These are phyloP conservation scores for Annulohypoxylon truncatum DNA, from an alignment of 2,329 filamentous ascomycete genomes.

Conservation along the genomic window DNA sequence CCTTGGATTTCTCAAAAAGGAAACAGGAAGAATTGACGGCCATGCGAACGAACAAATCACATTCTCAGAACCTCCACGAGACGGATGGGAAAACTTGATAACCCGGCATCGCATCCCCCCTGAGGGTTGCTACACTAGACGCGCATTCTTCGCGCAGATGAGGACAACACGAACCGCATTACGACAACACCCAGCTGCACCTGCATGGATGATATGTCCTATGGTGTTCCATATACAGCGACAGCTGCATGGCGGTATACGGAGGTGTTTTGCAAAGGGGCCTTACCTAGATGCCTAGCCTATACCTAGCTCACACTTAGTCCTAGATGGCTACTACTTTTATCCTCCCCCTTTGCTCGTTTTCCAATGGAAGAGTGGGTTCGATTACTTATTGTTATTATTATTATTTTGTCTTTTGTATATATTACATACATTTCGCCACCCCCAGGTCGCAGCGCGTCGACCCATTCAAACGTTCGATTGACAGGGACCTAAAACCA, in stretches of 20 bases:
- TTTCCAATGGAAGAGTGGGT: constrained; percentile 15
- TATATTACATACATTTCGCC: constrained; percentile 20
- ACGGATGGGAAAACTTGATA: constrained; percentile 13
- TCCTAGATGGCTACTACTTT: constrained; percentile 6
- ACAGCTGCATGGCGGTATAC: constrained; percentile 25
- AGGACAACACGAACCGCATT: constrained; percentile 19
- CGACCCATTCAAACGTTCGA: constrained; percentile 20
- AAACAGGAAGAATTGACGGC: neutral
- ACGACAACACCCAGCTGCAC: constrained; percentile 23
- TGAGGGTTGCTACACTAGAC: constrained; percentile 11
- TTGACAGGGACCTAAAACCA: constrained; percentile 31
- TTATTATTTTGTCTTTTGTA: constrained; percentile 1
- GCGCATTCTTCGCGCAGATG: constrained; percentile 11
- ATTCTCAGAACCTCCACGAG: constrained; percentile 28
- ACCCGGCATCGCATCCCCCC: constrained; percentile 21
- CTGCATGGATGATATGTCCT: constrained; percentile 25
- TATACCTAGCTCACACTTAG: neutral
- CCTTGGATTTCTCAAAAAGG: constrained; percentile 13
- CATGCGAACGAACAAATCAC: constrained; percentile 12
- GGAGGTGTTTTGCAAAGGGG: constrained; percentile 4
- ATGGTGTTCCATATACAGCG: constrained; percentile 30
- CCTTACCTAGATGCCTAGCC: constrained; percentile 4
- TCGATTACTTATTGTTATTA: constrained; percentile 8
- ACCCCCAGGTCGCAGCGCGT: constrained; percentile 27
- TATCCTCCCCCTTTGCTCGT: constrained; percentile 1